Conservation (phyloP, 1,284 basidiomycete genomes). For the Cryptococcus sp. region DNA sequence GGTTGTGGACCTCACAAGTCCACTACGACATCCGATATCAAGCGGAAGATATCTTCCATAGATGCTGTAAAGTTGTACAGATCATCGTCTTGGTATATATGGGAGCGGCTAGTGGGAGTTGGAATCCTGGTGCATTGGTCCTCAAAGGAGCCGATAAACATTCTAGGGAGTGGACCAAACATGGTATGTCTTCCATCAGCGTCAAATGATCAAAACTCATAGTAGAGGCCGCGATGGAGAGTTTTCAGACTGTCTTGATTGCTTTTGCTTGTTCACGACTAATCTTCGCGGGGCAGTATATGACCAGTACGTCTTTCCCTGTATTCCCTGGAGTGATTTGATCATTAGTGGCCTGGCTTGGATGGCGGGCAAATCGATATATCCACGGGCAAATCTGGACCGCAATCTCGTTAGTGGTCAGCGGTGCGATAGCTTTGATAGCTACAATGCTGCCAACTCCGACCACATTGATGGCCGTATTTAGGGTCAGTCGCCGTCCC, state of each 20-base stretch:
- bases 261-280: conserved; percentile 16
- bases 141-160: too few relatives aligned
- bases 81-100: conserved; percentile 30
- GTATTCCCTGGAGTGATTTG: background rate
- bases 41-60: conserved; percentile 31
- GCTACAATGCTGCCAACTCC: conserved; percentile 14
- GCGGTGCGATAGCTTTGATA: conserved; percentile 12
- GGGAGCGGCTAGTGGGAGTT: conserved; percentile 30
- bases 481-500: background rate
- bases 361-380: conserved; percentile 1
- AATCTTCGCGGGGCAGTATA: conserved; percentile 22
- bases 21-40: conserved; percentile 33
- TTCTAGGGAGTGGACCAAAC: background rate
- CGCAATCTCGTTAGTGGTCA: conserved; percentile 6
- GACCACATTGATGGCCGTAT: background rate
- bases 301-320: conserved; percentile 11
- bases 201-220: background rate
- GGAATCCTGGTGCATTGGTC: conserved; percentile 13
- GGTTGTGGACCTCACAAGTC: conserved; percentile 32
- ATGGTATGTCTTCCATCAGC: background rate
- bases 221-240: conserved; percentile 2
- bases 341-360: background rate
- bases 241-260: conserved; percentile 23
- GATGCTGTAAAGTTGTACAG: conserved; percentile 24
- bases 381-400: conserved; percentile 1